These are phyloP conservation scores for Rhodotorula kratochvilovae DNA, from an alignment of 768 basidiomycete species.

Conservation along the genomic window DNA sequence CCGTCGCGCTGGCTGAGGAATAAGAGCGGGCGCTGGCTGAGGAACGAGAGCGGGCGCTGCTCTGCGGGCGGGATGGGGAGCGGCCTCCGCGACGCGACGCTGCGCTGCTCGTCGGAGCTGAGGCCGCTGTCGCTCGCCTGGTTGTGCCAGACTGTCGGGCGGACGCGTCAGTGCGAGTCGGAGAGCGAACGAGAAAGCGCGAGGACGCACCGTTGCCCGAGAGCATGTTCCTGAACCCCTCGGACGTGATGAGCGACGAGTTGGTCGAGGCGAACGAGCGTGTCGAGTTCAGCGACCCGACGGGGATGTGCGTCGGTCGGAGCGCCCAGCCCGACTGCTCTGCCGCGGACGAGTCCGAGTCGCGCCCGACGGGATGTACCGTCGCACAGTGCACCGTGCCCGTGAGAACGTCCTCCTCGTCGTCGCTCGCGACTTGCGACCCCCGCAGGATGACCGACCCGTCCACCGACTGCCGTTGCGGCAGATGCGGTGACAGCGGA, in stretches of 20 bases:
- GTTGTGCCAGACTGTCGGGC: slow-evolving; percentile 5
- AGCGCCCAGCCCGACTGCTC: background rate
- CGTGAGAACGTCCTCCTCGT: slow-evolving; percentile 16
- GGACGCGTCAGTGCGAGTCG: background rate
- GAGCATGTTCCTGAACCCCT: slow-evolving; percentile 17
- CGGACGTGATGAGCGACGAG: slow-evolving; percentile 7
- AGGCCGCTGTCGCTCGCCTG: background rate
- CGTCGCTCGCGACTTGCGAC: slow-evolving; percentile 6
- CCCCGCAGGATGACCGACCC: slow-evolving; percentile 15
- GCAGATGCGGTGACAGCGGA: background rate
- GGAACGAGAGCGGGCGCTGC: slow-evolving; percentile 15
- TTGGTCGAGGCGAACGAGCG: background rate
- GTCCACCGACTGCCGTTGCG: background rate
- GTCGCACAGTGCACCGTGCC: slow-evolving; percentile 33
- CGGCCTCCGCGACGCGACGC: too few relatives aligned
- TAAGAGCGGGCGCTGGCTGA: slow-evolving; percentile 8
- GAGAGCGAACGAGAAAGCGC: too few relatives aligned
- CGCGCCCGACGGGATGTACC: slow-evolving; percentile 10
- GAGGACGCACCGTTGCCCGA: background rate
- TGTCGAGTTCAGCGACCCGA: slow-evolving; percentile 35
- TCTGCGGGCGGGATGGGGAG: background rate
- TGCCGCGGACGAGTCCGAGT: background rate
- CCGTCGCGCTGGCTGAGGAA: slow-evolving; percentile 25
- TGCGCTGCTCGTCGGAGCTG: background rate
- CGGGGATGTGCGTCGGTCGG: slow-evolving; percentile 66